Percentiles rank a stretch among this genome's conserved stretches.
These are phyloP conservation scores for Dipteronia sinensis DNA, from an alignment of 345 rosid genomes.

Conservation along the genomic window DNA sequence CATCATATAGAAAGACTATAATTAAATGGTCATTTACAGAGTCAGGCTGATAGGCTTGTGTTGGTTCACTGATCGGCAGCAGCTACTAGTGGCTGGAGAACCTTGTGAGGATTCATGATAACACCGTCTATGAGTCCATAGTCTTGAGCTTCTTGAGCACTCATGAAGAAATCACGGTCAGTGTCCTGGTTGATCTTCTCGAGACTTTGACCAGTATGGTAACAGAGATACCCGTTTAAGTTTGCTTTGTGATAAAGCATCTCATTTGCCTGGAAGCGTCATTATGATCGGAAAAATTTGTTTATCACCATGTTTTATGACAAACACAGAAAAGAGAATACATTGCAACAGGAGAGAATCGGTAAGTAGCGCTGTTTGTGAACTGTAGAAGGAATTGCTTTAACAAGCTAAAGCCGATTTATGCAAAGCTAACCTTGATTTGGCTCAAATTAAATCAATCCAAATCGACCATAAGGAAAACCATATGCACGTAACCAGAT, in stretches of 20 bases:
- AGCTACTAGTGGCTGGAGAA: conserved; percentile 43
- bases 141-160: conserved; percentile 58
- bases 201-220: conserved; percentile 54
- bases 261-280: conserved; percentile 48
- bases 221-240: conserved; percentile 52
- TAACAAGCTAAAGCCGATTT: background rate
- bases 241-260: conserved; percentile 63
- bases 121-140: conserved; percentile 67
- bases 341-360: background rate
- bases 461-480: background rate
- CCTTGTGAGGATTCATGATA: conserved; percentile 51
- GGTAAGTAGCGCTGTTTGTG: background rate
- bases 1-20: background rate
- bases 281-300: background rate
- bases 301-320: background rate
- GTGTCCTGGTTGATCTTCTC: conserved; percentile 58
- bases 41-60: background rate
- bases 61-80: conserved; percentile 24
- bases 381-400: background rate
- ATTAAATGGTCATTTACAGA: background rate
- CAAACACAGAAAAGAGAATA: background rate
- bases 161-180: conserved; percentile 67
- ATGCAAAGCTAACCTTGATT: background rate
- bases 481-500: conserved; percentile 1
- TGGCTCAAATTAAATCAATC: background rate